Evolutionary conservation across 2,329 filamentous ascomycete genomes (phyloP), one percentile per base, ranked within the genome.

Genomic region (Monascus ruber): DNA sequence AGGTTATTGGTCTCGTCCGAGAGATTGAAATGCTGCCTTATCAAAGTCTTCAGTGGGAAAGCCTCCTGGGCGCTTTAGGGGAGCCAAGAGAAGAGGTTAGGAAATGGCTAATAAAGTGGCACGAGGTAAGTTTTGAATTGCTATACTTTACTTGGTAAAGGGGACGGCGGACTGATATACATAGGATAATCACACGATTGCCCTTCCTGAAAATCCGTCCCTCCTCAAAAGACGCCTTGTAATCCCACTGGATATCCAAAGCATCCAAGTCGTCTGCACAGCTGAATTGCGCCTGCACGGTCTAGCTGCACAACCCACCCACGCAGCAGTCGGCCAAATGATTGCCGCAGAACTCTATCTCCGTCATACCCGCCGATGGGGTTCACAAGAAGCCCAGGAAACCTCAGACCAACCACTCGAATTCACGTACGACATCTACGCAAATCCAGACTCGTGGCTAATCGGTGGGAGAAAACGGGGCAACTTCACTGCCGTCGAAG

Each of bases 201-300:
- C 47, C 1, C 51, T 66, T 32, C 54, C 60, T 25, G 36, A 50
- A 4, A 50, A 56, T 5, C 57, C 51, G 29, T 45, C 48, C 9
- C 53, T 62, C 24, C 66, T 73, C 17, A 69, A 60, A 44, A 73
- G 73, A 17, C 79, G 78, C 8, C 88, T 98, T 49, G 70, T 83
- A 26, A 93, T 98, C 38, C 85, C 88, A 0, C 88, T 98, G 9
- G 86, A 94, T 42, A 78, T 98, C 1, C 89, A 89, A 0, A 79
- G 82, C 1, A 72, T 94, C 2, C 77, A 85, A 35, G 76, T 94
- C 17, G 76, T 96, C 0, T 83, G 94, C 60, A 93, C 84, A 0
- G 81, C 83, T 11, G 60, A 52, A 50, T 52, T 60, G 54, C 40
- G 50, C 54, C 39, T 59, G 55, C 33, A 47, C 62, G 42, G 48